phyloP scores from a whole-genome alignment of 2,329 filamentous ascomycete species.

The Hymenoscyphus occultus region DNA sequence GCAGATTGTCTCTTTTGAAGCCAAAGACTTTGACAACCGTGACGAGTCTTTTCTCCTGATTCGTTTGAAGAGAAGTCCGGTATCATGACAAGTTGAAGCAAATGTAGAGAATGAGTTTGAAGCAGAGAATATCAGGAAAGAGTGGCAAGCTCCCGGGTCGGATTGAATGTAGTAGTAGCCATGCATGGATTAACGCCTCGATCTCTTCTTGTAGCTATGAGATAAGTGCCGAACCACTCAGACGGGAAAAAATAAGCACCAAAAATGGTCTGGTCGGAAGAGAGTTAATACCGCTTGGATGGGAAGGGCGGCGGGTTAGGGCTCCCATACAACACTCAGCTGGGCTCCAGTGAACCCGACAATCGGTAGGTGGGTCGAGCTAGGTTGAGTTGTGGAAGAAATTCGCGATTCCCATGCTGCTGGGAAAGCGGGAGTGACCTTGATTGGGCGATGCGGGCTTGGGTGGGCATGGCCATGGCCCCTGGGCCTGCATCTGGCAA shows the following conservation, averaged over 20 bases:
- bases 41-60: neutral
- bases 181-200: neutral
- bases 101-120: neutral
- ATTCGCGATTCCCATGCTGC: constrained; percentile 3
- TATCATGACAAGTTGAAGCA: neutral
- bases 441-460: neutral
- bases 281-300: neutral
- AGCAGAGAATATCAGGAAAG: neutral
- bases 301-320: neutral
- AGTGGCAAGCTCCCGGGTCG: neutral
- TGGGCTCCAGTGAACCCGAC: neutral
- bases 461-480: neutral
- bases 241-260: neutral
- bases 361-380: neutral
- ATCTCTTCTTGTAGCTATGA: neutral
- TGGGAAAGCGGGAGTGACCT: constrained; percentile 4
- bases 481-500: neutral
- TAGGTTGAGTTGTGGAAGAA: neutral
- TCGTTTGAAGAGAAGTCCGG: neutral
- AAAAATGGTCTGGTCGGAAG: neutral
- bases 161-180: neutral
- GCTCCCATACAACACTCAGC: neutral
- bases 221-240: neutral
- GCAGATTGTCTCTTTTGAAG: neutral
- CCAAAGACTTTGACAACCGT: neutral